A percentile compares a stretch with the other conserved stretches of the same genome.
Conservation (phyloP, 2,329 filamentous ascomycete species). For the Aspergillus pseudotamarii region DNA sequence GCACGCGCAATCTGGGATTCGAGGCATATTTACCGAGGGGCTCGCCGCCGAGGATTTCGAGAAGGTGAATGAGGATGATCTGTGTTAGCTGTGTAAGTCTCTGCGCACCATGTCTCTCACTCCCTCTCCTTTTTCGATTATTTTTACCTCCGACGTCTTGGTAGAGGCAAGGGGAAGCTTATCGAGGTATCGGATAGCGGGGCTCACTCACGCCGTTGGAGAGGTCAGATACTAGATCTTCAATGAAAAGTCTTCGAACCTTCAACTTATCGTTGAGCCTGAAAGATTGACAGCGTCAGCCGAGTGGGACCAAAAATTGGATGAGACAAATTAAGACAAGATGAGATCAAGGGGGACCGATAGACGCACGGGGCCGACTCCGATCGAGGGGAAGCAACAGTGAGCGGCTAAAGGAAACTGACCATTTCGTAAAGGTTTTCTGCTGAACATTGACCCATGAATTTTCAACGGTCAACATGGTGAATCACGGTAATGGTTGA, state of each 20-base stretch:
- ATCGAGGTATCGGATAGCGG: slow-evolving; percentile 5
- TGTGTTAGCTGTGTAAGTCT: slow-evolving; percentile 39
- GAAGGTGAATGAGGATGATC: slow-evolving; percentile 93
- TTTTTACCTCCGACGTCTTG: not conserved
- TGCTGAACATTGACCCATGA: slow-evolving; percentile 81
- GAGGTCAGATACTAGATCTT: slow-evolving; percentile 84
- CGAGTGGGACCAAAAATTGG: not conserved
- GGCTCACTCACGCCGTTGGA: slow-evolving; percentile 79
- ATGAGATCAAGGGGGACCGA: not conserved
- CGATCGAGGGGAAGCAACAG: not conserved
- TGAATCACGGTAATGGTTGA: slow-evolving; percentile 24
- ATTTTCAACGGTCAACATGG: slow-evolving; percentile 58
- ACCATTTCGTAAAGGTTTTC: slow-evolving; percentile 99
- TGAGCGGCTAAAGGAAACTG: slow-evolving; percentile 6
- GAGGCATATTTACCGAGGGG: slow-evolving; percentile 95
- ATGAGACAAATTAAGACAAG: not conserved
- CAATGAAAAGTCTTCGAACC: slow-evolving; percentile 74
- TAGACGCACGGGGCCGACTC: not conserved
- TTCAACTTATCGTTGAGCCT: slow-evolving; percentile 97
- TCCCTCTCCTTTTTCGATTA: no score
- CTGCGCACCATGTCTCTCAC: not conserved
- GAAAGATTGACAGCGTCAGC: not conserved
- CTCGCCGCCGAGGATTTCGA: slow-evolving; percentile 93
- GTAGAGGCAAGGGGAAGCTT: not conserved
- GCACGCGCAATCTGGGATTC: slow-evolving; percentile 92